A percentile compares a stretch with the other conserved stretches of the same genome.
Evolutionary conservation across 2,329 filamentous ascomycete genomes (phyloP).

Genomic region (Epichloe typhina): DNA sequence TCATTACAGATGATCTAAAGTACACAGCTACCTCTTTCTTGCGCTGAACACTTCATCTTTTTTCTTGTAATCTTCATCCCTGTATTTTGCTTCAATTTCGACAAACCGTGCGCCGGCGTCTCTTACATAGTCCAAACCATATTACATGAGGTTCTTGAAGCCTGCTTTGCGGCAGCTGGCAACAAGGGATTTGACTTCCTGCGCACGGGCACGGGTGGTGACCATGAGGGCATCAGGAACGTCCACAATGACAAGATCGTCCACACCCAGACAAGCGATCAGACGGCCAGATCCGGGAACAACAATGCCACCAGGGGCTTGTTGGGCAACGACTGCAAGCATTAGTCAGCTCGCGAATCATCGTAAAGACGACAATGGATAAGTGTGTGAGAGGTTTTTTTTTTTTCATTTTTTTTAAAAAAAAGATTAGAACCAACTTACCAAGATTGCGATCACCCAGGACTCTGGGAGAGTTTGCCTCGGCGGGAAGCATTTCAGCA

Average conservation of each 20-base stretch:
- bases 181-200: constrained; percentile 15
- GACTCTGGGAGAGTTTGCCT: constrained; percentile 12
- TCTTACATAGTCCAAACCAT: background rate
- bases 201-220: constrained; percentile 14
- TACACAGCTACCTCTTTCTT: background rate
- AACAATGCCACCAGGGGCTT: constrained; percentile 14
- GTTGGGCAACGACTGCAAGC: constrained; percentile 11
- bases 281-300: constrained; percentile 14
- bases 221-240: constrained; percentile 16
- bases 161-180: constrained; percentile 14
- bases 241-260: constrained; percentile 15
- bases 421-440: constrained; percentile 1
- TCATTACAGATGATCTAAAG: background rate
- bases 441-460: constrained; percentile 13
- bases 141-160: constrained; percentile 12
- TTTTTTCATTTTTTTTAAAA: no score
- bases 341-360: background rate
- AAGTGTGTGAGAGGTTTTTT: no score
- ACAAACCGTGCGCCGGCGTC: background rate
- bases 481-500: constrained; percentile 15
- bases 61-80: background rate
- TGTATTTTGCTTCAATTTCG: background rate
- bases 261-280: constrained; percentile 14
- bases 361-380: background rate
- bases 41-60: background rate